Percentiles rank a stretch among this genome's conserved stretches.
These are phyloP conservation scores for Cordyceps tenuipes DNA, from an alignment of 2,329 filamentous ascomycete species.

Conservation along the genomic window DNA sequence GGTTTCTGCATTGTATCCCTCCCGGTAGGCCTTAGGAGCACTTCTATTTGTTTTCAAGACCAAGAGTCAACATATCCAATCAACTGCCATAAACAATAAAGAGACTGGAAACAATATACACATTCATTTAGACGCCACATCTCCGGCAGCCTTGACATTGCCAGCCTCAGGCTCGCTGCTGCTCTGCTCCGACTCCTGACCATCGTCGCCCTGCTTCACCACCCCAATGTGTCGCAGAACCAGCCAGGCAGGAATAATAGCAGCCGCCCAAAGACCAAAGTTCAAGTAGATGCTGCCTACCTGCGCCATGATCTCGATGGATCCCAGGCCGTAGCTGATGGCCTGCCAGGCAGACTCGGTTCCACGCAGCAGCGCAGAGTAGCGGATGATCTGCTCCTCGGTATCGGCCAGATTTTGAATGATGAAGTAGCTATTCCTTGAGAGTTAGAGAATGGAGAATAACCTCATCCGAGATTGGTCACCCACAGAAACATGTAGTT, in stretches of 20 bases:
- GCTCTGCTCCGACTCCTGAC: not conserved
- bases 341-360: conserved; percentile 68
- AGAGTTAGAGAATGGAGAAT: not conserved
- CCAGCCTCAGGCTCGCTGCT: not conserved
- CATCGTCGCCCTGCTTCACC: not conserved
- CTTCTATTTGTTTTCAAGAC: not conserved
- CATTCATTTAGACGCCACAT: too few relatives aligned
- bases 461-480: not conserved
- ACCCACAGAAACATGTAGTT: conserved; percentile 64
- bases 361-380: conserved; percentile 58
- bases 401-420: conserved; percentile 55
- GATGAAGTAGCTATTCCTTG: conserved; percentile 52
- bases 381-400: conserved; percentile 57
- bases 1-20: too few relatives aligned
- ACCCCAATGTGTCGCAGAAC: conserved; percentile 50
- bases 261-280: conserved; percentile 58
- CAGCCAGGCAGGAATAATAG: conserved; percentile 58
- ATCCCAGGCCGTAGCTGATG: conserved; percentile 60
- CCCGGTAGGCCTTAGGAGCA: not conserved
- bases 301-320: conserved; percentile 52
- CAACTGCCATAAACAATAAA: not conserved
- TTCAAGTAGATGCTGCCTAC: conserved; percentile 63
- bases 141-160: not conserved
- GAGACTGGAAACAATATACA: not conserved
- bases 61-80: not conserved